Evolutionary conservation across 805 yeast species (phyloP).

Genomic region (Spathaspora arborariae): DNA sequence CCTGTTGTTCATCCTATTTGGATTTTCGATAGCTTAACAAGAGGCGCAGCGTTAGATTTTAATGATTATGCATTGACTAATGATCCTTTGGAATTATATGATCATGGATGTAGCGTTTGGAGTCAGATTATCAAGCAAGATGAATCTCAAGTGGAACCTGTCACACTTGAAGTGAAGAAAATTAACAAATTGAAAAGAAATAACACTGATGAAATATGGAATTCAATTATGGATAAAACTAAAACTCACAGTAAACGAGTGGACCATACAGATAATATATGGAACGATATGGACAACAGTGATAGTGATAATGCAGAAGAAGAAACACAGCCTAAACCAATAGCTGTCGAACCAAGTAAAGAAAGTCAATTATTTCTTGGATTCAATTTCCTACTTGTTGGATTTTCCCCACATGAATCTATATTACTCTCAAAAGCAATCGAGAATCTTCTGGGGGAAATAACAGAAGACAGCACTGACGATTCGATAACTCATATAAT

Average conservation of each 20-base stretch:
- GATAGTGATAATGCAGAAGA: constrained; percentile 4
- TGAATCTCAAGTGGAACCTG: too few relatives aligned
- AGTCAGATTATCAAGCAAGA: constrained; percentile 14
- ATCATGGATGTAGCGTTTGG: constrained; percentile 33
- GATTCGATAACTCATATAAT: constrained; percentile 28
- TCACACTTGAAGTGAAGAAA: not conserved
- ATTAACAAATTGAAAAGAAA: constrained; percentile 7
- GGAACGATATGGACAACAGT: constrained; percentile 19
- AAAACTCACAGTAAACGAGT: constrained; percentile 10
- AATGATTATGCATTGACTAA: constrained; percentile 35
- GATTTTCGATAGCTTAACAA: constrained; percentile 42
- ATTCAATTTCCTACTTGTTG: constrained; percentile 39
- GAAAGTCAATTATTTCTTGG: constrained; percentile 35
- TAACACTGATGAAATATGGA: constrained; percentile 38
- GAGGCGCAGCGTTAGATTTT: constrained; percentile 42
- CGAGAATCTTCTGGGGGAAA: constrained; percentile 42
- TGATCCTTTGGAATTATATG: constrained; percentile 9
- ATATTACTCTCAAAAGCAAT: constrained; percentile 40
- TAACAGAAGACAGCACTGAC: constrained; percentile 15
- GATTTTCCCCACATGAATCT: constrained; percentile 37
- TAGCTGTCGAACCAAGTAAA: not conserved
- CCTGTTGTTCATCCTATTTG: constrained; percentile 51
- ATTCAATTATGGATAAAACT: constrained; percentile 36
- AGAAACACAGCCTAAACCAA: not conserved
- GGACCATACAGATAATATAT: constrained; percentile 17